Evolutionary conservation across 2,329 filamentous ascomycete genomes (phyloP).

Genomic region (Penicillium nordicum): DNA sequence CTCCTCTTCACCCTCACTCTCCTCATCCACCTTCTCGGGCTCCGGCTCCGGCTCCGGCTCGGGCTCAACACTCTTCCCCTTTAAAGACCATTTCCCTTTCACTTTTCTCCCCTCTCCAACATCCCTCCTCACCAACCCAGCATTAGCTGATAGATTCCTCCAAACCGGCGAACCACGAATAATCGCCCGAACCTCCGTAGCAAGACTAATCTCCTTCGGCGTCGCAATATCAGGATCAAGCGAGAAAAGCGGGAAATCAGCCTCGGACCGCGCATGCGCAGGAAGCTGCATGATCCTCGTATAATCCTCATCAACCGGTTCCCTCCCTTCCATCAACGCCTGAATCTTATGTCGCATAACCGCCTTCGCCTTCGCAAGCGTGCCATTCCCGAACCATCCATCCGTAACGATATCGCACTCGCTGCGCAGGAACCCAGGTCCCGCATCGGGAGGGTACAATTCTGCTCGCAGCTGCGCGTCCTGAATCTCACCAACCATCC

Average conservation of each 20-base stretch:
- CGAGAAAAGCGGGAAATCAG: constrained; percentile 24
- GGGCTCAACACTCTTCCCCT: constrained; percentile 20
- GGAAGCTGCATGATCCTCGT: constrained; percentile 38
- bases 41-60: constrained; percentile 3
- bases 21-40: constrained; percentile 18
- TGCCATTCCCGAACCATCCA: constrained; percentile 81
- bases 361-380: constrained; percentile 76
- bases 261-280: constrained; percentile 27
- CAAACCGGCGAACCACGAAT: constrained; percentile 34
- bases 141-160: constrained; percentile 16
- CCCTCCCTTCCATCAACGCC: constrained; percentile 51
- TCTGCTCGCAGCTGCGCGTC: constrained; percentile 69
- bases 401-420: constrained; percentile 61
- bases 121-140: constrained; percentile 3
- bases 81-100: constrained; percentile 11
- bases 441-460: constrained; percentile 58
- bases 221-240: constrained; percentile 22
- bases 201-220: constrained; percentile 28
- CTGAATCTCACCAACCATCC: constrained; percentile 89
- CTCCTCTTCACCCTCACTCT: constrained; percentile 34
- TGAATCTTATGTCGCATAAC: constrained; percentile 86
- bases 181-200: constrained; percentile 36
- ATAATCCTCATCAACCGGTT: constrained; percentile 36
- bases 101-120: constrained; percentile 4
- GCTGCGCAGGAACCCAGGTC: constrained; percentile 50